phyloP scores from a whole-genome alignment of 2,329 filamentous ascomycete species.

The Paraphaeosphaeria minitans region DNA sequence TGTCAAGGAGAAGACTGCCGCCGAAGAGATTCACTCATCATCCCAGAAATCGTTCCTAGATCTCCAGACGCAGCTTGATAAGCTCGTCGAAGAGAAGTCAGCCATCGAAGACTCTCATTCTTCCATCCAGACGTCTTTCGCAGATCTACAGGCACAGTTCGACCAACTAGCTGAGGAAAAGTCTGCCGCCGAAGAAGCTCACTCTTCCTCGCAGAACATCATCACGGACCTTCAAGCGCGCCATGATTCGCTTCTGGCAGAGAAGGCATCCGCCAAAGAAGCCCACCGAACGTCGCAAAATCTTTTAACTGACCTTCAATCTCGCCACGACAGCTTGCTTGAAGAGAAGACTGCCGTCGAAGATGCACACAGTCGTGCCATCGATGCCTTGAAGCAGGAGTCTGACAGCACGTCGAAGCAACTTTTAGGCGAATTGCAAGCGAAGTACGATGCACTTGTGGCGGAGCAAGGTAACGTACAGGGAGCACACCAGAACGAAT shows the following conservation, averaged over 20 bases:
- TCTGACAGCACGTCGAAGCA: constrained; percentile 35
- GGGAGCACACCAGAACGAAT: constrained; percentile 23
- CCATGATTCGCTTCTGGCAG: constrained; percentile 23
- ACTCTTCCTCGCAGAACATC: constrained; percentile 19
- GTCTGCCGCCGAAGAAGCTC: constrained; percentile 22
- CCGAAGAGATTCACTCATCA: constrained; percentile 27
- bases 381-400: constrained; percentile 39
- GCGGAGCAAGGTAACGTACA: constrained; percentile 28
- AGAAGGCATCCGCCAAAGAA: constrained; percentile 26
- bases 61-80: constrained; percentile 30
- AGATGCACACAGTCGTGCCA: constrained; percentile 34
- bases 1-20: constrained; percentile 25
- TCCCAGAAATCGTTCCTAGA: constrained; percentile 30
- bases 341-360: constrained; percentile 38
- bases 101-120: constrained; percentile 20
- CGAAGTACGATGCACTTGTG: constrained; percentile 28
- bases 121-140: constrained; percentile 11
- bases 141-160: constrained; percentile 19
- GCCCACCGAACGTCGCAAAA: constrained; percentile 27
- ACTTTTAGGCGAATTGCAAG: constrained; percentile 33
- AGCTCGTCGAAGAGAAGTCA: constrained; percentile 27
- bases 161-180: constrained; percentile 33
- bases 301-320: constrained; percentile 37
- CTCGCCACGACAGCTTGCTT: constrained; percentile 33
- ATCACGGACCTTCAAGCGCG: constrained; percentile 26